A percentile compares a stretch with the other conserved stretches of the same genome.
Conservation (phyloP, 306 rosid genomes). For the Citrullus mucosospermus region DNA sequence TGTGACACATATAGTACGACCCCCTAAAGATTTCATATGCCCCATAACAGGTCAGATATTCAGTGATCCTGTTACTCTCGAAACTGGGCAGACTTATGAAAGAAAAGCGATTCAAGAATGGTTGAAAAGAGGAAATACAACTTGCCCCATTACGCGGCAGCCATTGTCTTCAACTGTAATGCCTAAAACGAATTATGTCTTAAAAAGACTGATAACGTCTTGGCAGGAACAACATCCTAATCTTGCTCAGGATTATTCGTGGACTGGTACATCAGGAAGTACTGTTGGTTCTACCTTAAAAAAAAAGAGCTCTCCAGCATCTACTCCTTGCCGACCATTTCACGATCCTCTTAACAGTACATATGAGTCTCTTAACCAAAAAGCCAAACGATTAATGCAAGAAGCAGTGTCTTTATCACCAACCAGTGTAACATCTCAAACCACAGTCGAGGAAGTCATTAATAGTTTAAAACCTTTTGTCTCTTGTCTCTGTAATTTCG, state of each 20-base stretch:
- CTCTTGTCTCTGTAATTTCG: conserved; percentile 66
- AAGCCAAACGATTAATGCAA: conserved; percentile 46
- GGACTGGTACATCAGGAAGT: conserved; percentile 37
- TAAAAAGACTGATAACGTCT: conserved; percentile 82
- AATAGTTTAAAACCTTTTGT: conserved; percentile 54
- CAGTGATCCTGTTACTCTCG: conserved; percentile 86
- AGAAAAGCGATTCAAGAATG: conserved; percentile 89
- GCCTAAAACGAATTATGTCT: conserved; percentile 83
- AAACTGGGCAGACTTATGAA: conserved; percentile 94
- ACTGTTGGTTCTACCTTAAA: conserved; percentile 30
- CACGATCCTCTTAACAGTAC: conserved; percentile 29
- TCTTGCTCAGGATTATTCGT: conserved; percentile 47
- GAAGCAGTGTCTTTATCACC: conserved; percentile 42
- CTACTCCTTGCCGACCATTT: conserved; percentile 20
- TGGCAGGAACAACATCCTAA: conserved; percentile 85
- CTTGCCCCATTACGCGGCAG: conserved; percentile 83
- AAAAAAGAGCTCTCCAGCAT: conserved; percentile 27
- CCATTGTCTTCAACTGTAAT: conserved; percentile 44
- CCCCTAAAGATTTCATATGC: conserved; percentile 86
- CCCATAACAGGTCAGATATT: conserved; percentile 82
- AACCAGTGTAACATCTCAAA: conserved; percentile 75
- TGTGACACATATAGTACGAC: conserved; percentile 29
- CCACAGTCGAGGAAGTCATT: conserved; percentile 57
- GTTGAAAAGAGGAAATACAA: conserved; percentile 79
- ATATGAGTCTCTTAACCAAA: conserved; percentile 30